These are phyloP conservation scores for Pelargonium cotyledonis DNA, from an alignment of 441 rosid genomes.

Conservation along the genomic window DNA sequence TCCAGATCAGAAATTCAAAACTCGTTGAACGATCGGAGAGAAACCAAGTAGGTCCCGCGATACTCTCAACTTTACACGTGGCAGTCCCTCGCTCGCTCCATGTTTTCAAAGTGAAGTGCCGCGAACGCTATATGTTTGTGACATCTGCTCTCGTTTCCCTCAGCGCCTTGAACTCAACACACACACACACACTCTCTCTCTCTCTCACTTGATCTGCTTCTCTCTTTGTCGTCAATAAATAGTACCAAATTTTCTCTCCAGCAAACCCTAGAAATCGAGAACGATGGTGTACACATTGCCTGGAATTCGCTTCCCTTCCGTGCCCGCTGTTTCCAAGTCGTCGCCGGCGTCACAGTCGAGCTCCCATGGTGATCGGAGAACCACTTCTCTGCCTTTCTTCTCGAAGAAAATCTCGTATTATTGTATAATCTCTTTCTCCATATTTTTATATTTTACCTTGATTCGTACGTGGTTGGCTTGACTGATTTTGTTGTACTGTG, in stretches of 20 bases:
- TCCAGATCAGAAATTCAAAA: no score
- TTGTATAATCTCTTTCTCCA: constrained; percentile 32
- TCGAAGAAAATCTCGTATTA: constrained; percentile 42
- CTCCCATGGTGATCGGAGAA: constrained; percentile 46
- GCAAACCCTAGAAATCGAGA: neutral
- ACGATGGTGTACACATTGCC: constrained; percentile 50
- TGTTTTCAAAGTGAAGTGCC: neutral
- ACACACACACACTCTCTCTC: no score
- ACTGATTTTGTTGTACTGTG: neutral
- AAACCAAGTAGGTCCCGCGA: constrained; percentile 19
- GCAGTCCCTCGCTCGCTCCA: neutral
- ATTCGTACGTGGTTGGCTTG: neutral
- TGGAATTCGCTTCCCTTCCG: constrained; percentile 43
- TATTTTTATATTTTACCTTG: neutral
- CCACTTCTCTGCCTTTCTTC: constrained; percentile 31
- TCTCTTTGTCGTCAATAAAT: neutral
- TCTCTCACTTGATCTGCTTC: neutral
- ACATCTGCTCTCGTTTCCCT: constrained; percentile 10
- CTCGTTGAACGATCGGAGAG: constrained; percentile 15
- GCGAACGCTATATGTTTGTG: neutral
- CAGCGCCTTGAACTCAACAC: constrained; percentile 18
- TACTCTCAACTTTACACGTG: constrained; percentile 26
- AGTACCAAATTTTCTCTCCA: constrained; percentile 6
- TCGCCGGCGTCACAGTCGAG: constrained; percentile 22
- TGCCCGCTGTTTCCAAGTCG: constrained; percentile 34